Base-by-base conservation (phyloP, 139 green algal genomes). In the Ettlia oleoabundans region DNA sequence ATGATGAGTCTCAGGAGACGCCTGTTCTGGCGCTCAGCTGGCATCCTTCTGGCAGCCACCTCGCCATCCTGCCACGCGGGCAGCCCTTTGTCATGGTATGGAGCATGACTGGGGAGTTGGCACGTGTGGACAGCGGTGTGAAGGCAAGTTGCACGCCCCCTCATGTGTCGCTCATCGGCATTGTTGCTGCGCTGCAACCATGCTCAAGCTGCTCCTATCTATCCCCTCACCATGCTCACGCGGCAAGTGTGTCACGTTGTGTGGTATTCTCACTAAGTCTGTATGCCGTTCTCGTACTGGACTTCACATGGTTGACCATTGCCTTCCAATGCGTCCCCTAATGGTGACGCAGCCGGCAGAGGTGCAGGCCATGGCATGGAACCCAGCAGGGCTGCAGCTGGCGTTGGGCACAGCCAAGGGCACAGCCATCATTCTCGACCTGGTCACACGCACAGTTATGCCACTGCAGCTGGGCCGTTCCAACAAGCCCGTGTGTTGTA, bases 371-470 rank as follows among this genome's bases (percentile, higher is more conserved):
- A 51, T 95, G 64, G 40, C 66, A 3, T 96, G 93, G 92, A 86
- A 81, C 30, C 81, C 74, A 30, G 89, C 69, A 22, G 78, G 77
- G 32, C 78, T 86, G 73, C 88, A 90, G 47, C 89, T 96, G 43
- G 88, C 86, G 4, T 75, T 94, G n/a, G 93, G 89, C 47, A 95
- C 92, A 1, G 87, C 63, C 76, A 94, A 93, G 82, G 93, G 93
- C 76, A 92, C 92, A 67, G 84, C 93, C 53, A 58, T 96, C 41
- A 85, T 95, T 18, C 95, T 93, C 87, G 90, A 95, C 79, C 63
- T 68, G 28, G 47, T 32, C 35, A 63, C 47, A 1, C 55, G 58
- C 38, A 9, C 75, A 1, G 32, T n/a, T n/a, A 71, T n/a, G 19
- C 75, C 75, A 18, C 55, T 81, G n/a, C 51, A 41, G 40, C 58